Base-by-base conservation (phyloP, 108 stramenopile species). In the Skeletonema costatum region DNA sequence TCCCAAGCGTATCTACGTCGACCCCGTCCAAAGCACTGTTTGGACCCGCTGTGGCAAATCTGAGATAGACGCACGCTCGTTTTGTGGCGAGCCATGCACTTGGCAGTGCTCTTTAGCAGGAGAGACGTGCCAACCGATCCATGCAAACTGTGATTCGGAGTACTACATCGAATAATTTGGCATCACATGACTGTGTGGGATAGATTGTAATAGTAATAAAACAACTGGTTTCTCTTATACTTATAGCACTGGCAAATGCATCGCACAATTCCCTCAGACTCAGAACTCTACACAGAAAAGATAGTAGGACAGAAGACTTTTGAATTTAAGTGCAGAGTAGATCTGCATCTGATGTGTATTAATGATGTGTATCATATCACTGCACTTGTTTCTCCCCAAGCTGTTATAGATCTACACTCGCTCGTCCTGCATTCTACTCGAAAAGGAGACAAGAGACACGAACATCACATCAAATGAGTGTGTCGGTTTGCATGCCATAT, bases 1-100 rank as follows among this genome's bases (percentile, higher is more conserved):
- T 1, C 64, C 70, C 60, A 70, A 70, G 64, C 16, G 33, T 25
- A 1, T 17, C 19, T 70, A 38, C 9, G 17, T 42, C 13, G 31
- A 73, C 33, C 71, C 71, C 9, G 71, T 46, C 13, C 64, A 66
- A 16, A 46, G 38, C 25, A 66, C 71, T 17, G 19, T 60, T 32
- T 66, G 63, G 63, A 46, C 63, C 4, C 63, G 71, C 25, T 73
- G 71, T 14, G 71, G 71, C 35, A 73, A 11, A 16, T n/a, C 32
- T 9, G 71, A 73, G 25, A 29, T 56, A 25, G 53, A 56, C 8
- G 53, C 53, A 56, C 53, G 53, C 2, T 56, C 53, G 2, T 56
- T 56, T 0, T 56, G 53, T 56, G 53, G 53, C 0, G 53, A 56
- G 7, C 25, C 53, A 56, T 56, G 53, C 10, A 56, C 53, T 25